These are phyloP conservation scores for Tylopilus sp. DNA, from an alignment of 1,284 basidiomycete genomes.

Conservation along the genomic window DNA sequence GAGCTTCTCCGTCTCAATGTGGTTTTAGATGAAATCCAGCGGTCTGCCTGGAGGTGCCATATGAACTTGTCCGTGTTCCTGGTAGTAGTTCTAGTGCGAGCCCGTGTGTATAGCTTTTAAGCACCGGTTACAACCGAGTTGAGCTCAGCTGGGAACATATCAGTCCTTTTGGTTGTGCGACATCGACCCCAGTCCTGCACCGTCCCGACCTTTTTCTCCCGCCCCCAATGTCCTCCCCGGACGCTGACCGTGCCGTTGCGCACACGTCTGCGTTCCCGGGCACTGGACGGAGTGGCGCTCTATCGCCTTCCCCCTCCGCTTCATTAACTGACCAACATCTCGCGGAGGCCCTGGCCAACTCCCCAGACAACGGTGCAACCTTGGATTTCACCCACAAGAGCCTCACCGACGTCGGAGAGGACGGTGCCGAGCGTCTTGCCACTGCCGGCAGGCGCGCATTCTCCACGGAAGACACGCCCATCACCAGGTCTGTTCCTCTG, in stretches of 20 bases:
- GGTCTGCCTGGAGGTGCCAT: slow-evolving; percentile 25
- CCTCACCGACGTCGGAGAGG: slow-evolving; percentile 72
- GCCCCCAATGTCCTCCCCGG: slow-evolving; percentile 33
- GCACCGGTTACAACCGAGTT: slow-evolving; percentile 32
- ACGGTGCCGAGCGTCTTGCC: slow-evolving; percentile 73
- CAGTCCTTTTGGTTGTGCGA: slow-evolving; percentile 11
- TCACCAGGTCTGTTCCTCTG: slow-evolving; percentile 62
- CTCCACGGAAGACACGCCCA: slow-evolving; percentile 51
- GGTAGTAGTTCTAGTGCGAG: background rate
- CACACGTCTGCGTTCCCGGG: slow-evolving; percentile 30
- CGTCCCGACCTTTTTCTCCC: slow-evolving; percentile 3
- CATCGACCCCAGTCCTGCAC: slow-evolving; percentile 17
- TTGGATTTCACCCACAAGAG: slow-evolving; percentile 78
- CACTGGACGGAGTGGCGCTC: slow-evolving; percentile 20
- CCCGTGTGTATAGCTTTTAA: slow-evolving; percentile 22
- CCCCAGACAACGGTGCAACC: slow-evolving; percentile 76
- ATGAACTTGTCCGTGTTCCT: slow-evolving; percentile 7
- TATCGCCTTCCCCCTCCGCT: slow-evolving; percentile 38
- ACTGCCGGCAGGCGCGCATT: slow-evolving; percentile 53
- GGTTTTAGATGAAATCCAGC: slow-evolving; percentile 56
- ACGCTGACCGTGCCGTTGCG: slow-evolving; percentile 35
- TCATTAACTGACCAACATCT: slow-evolving; percentile 59
- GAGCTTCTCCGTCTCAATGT: slow-evolving; percentile 80
- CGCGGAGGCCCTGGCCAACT: slow-evolving; percentile 63
- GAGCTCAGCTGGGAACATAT: slow-evolving; percentile 22